phyloP scores from a whole-genome alignment of 805 yeast genomes.

The Kodamaea laetipori region DNA sequence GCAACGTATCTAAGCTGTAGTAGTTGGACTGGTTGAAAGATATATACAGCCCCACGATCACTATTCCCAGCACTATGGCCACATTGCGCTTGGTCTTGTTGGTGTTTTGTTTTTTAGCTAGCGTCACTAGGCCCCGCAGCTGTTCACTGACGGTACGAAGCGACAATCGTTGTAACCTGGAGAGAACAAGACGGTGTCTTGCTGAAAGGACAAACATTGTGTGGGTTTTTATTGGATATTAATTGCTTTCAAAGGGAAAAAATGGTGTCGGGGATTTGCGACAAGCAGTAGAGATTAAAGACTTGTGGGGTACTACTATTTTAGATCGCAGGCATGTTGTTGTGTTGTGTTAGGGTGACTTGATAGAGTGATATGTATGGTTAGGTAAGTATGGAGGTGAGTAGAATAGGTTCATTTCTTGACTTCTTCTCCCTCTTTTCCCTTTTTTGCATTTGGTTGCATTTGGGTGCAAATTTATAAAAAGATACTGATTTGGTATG shows the following conservation, averaged over 20 bases:
- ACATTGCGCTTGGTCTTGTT: slow-evolving; percentile 27
- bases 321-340: no score
- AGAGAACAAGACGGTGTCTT: slow-evolving; percentile 22
- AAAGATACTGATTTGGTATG: no score
- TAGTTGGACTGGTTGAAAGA: slow-evolving; percentile 42
- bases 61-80: slow-evolving; percentile 43
- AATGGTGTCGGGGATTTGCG: background rate
- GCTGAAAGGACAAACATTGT: slow-evolving; percentile 24
- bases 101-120: slow-evolving; percentile 10
- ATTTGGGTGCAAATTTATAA: no score
- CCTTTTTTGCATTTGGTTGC: no score
- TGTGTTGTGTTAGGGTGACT: no score
- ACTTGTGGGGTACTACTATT: no score
- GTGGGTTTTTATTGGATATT: slow-evolving; percentile 1
- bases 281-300: no score
- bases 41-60: slow-evolving; percentile 46
- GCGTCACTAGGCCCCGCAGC: slow-evolving; percentile 10
- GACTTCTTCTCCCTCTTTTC: no score
- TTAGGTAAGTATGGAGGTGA: no score
- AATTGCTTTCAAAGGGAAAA: slow-evolving; percentile 4
- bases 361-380: no score
- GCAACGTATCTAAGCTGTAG: slow-evolving; percentile 43
- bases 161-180: slow-evolving; percentile 19
- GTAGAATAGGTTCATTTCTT: no score
- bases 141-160: slow-evolving; percentile 5